A percentile compares a stretch with the other conserved stretches of the same genome.
Evolutionary conservation across 2,329 filamentous ascomycete species (phyloP).

Genomic region (Fusarium heterosporum): DNA sequence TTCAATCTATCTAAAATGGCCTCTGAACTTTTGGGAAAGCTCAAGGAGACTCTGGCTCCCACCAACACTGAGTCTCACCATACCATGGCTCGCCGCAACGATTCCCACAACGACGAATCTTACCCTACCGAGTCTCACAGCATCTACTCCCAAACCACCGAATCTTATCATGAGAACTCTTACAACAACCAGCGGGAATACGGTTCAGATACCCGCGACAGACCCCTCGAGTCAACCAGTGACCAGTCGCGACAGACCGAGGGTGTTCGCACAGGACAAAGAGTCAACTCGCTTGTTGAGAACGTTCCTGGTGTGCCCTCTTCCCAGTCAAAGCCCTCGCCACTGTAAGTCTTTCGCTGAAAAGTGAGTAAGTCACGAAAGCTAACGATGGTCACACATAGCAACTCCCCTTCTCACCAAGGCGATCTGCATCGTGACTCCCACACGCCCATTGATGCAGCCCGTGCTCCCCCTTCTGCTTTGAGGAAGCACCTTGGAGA

Average conservation of each 20-base stretch:
- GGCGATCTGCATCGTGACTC: background rate
- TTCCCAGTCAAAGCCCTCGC: constrained; percentile 2
- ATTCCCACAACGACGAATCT: constrained; percentile 1
- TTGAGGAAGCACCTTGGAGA: constrained; percentile 43
- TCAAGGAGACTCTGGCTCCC: constrained; percentile 36
- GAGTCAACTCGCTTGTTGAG: constrained; percentile 29
- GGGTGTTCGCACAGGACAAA: constrained; percentile 29
- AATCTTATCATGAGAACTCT: background rate
- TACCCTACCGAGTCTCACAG: background rate
- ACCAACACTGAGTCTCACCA: constrained; percentile 16
- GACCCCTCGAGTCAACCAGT: background rate
- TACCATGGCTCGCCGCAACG: background rate
- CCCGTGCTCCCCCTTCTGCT: constrained; percentile 45
- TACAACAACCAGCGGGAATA: constrained; percentile 17
- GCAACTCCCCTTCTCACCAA: constrained; percentile 1
- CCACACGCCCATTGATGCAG: constrained; percentile 33
- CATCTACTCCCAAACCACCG: no score
- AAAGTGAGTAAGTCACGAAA: rapidly evolving
- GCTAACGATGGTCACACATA: no score
- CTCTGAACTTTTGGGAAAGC: constrained; percentile 35
- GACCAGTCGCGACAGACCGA: constrained; percentile 7
- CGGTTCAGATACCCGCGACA: background rate
- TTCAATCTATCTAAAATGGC: constrained; percentile 14
- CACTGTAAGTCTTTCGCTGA: background rate
- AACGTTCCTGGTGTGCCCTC: constrained; percentile 25